phyloP scores from a whole-genome alignment of 2,329 filamentous ascomycete genomes.

The Juglanconis oblonga region DNA sequence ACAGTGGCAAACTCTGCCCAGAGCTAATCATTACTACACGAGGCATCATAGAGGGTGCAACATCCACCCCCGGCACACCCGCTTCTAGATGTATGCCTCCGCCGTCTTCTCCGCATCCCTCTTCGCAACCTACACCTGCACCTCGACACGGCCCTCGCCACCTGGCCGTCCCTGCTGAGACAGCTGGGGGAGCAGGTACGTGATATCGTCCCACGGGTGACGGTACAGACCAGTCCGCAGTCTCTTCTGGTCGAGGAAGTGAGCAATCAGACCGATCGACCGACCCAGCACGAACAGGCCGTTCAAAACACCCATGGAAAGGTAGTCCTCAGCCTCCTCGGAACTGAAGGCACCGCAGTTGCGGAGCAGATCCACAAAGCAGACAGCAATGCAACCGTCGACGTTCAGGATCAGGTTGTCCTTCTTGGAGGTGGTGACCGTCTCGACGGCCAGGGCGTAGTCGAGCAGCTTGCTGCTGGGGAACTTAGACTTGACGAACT shows the following conservation, averaged over 20 bases:
- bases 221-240: conserved; percentile 97
- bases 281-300: conserved; percentile 97
- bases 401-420: conserved; percentile 99
- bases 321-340: conserved; percentile 98
- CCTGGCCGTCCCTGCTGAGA: conserved; percentile 67
- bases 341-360: conserved; percentile 95
- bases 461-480: conserved; percentile 97
- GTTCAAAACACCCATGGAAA: conserved; percentile 98
- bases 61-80: conserved; percentile 5
- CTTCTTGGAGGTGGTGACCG: conserved; percentile 99
- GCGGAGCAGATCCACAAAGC: conserved; percentile 96
- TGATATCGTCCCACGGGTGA: conserved; percentile 98
- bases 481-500: conserved; percentile 97
- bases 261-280: conserved; percentile 97
- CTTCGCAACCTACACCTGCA: conserved; percentile 59
- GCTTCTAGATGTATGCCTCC: conserved; percentile 15
- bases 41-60: conserved; percentile 13
- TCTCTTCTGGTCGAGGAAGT: conserved; percentile 99
- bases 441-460: conserved; percentile 96
- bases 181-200: conserved; percentile 84
- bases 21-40: conserved; percentile 20
- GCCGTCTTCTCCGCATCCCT: conserved; percentile 6
- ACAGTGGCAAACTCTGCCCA: conserved; percentile 16
- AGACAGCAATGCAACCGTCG: conserved; percentile 95
- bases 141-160: conserved; percentile 84